Evolutionary conservation across 495 filamentous ascomycete species (phyloP).

Genomic region (Aeminium ludgeri): DNA sequence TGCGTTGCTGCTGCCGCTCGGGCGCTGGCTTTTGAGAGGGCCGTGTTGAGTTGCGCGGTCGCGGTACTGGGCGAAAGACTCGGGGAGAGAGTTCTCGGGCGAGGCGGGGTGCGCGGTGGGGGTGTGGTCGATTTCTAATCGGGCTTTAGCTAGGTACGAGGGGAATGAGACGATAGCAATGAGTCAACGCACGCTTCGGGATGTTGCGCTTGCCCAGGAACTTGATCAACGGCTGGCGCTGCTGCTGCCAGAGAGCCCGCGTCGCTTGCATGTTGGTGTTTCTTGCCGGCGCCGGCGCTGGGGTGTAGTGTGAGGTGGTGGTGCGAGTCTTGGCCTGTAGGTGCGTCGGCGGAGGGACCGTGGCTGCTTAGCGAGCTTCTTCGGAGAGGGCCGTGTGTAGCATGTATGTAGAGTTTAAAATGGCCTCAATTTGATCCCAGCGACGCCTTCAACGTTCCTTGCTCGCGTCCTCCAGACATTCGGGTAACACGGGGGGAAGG

Average conservation of each 20-base stretch:
- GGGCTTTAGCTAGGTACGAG: conserved; percentile 7
- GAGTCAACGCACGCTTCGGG: conserved; percentile 46
- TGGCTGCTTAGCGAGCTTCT: too few species aligned
- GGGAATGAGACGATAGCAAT: neutral
- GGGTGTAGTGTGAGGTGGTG: neutral
- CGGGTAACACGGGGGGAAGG: too few species aligned
- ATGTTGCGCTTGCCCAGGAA: conserved; percentile 78
- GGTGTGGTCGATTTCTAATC: conserved; percentile 51
- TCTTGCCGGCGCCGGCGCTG: neutral
- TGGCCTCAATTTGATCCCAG: too few species aligned
- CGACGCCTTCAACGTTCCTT: too few species aligned
- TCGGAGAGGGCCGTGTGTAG: too few species aligned
- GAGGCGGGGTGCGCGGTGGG: conserved; percentile 49
- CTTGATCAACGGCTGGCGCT: conserved; percentile 46
- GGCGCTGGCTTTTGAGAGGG: conserved; percentile 46
- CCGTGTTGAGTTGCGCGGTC: conserved; percentile 87
- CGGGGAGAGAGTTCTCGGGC: conserved; percentile 41
- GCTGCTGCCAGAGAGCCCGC: conserved; percentile 18
- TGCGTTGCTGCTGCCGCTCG: too few species aligned
- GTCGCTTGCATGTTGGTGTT: conserved; percentile 23
- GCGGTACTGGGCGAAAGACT: conserved; percentile 81
- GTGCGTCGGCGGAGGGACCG: too few species aligned
- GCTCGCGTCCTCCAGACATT: too few species aligned
- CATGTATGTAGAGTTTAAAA: too few species aligned
- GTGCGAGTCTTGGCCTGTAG: too few species aligned